Evolutionary conservation across 2,329 filamentous ascomycete species (phyloP), one percentile per base, ranked within the genome.

Genomic region (Apiospora hydei): DNA sequence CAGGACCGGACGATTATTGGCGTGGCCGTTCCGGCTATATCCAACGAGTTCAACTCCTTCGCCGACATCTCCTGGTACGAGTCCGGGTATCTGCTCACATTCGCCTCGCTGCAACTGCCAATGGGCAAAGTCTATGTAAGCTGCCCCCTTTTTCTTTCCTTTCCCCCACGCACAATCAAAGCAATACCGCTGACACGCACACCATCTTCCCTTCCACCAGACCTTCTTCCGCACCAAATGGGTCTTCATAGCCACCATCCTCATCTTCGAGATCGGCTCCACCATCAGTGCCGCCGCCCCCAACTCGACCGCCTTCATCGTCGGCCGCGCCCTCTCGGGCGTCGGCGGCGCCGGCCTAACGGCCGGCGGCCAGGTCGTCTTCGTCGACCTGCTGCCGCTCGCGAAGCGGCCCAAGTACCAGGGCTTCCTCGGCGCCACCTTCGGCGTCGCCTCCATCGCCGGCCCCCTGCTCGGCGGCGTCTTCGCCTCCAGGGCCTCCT

Each of bases 401-500:
- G 44, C 30, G 30, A 51, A 51, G 10, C 66, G 73, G 18, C 71
- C 73, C 4, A 71, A 61, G 41, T 71, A 69, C 30, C 44, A 69
- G 11, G 69, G 71, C 26, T 46, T 61, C 16, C 30, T 68, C 1
- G 57, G 61, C 7, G 68, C 49, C 24, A 69, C 70, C 4, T 72
- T 71, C 53, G 69, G 69, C 5, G 49, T 93, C 57, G 90, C 91
- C 2, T 89, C 87, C 26, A 88, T 89, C 24, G 83, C 93, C 26
- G 92, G 92, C 0, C 92, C 91, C 1, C 85, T 93, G 14, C 47
- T 70, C 24, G 92, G 92, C n/a, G 92, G 92, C 51, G 86, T 89
- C 38, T 92, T 94, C 77, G 91, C 91, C 0, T 84, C 87, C 74
- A 85, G 87, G 70, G 87, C 88, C 41, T 87, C 77, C 11, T 93